phyloP scores from a whole-genome alignment of 2,329 filamentous ascomycete species.

The Apiospora koreana region DNA sequence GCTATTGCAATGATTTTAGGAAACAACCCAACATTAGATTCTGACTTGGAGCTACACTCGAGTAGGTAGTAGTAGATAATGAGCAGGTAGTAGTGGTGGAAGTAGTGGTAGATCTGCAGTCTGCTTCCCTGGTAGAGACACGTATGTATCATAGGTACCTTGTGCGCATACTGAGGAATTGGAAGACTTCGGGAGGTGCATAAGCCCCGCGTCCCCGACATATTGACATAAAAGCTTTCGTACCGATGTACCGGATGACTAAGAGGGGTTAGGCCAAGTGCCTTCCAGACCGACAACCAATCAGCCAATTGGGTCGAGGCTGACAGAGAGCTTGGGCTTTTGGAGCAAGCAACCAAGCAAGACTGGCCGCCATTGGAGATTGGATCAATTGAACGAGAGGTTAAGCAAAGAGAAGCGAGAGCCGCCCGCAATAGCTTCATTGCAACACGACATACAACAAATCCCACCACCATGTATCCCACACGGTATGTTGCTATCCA shows the following conservation, averaged over 20 bases:
- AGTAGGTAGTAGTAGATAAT: too few species aligned
- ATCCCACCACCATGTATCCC: constrained; percentile 32
- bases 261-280: background rate
- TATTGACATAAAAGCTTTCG: background rate
- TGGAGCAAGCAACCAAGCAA: background rate
- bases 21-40: background rate
- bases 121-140: background rate
- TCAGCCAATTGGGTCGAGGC: background rate
- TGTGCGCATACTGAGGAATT: background rate
- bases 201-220: background rate
- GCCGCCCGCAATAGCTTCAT: constrained; percentile 5
- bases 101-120: background rate
- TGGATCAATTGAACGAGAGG: background rate
- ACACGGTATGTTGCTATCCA: constrained; percentile 32
- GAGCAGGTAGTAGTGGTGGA: too few species aligned
- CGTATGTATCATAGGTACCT: background rate
- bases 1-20: background rate
- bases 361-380: too few species aligned
- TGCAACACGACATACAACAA: background rate
- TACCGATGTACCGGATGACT: background rate
- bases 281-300: background rate
- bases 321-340: background rate
- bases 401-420: constrained; percentile 1
- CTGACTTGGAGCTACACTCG: background rate
- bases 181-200: background rate